These are phyloP conservation scores for Aspergillus puulaauensis DNA, from an alignment of 2,329 filamentous ascomycete genomes.

Conservation along the genomic window DNA sequence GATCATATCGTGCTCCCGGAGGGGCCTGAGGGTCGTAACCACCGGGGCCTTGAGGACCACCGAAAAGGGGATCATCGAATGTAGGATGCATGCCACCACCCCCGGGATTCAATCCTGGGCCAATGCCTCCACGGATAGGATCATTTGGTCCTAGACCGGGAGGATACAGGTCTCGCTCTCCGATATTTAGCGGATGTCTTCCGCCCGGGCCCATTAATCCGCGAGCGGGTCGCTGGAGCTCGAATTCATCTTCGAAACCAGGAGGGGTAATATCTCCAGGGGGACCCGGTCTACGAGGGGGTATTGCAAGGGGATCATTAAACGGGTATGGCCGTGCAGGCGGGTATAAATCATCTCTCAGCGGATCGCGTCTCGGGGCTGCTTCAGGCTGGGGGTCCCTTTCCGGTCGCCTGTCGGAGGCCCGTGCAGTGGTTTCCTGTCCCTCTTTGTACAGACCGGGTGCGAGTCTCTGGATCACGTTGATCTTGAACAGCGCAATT, in stretches of 20 bases:
- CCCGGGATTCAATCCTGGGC: slow-evolving; percentile 60
- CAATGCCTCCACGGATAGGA: slow-evolving; percentile 68
- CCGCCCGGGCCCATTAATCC: slow-evolving; percentile 44
- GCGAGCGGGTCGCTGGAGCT: slow-evolving; percentile 69
- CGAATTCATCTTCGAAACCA: slow-evolving; percentile 89
- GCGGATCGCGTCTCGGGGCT: slow-evolving; percentile 46
- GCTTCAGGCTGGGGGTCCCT: slow-evolving; percentile 42
- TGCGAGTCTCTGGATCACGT: slow-evolving; percentile 80
- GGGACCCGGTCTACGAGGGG: slow-evolving; percentile 64
- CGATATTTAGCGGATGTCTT: slow-evolving; percentile 66
- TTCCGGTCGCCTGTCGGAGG: slow-evolving; percentile 30
- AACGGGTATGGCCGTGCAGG: slow-evolving; percentile 69
- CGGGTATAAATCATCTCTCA: slow-evolving; percentile 54
- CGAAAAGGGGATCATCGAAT: slow-evolving; percentile 86
- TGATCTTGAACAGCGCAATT: slow-evolving; percentile 69
- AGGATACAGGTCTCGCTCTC: slow-evolving; percentile 84
- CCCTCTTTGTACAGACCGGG: slow-evolving; percentile 75
- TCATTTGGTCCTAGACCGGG: slow-evolving; percentile 82
- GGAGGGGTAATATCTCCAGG: slow-evolving; percentile 77
- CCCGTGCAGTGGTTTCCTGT: slow-evolving; percentile 61
- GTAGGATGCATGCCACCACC: slow-evolving; percentile 94
- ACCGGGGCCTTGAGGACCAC: slow-evolving; percentile 51
- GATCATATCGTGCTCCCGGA: slow-evolving; percentile 89
- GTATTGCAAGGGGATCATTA: slow-evolving; percentile 62
- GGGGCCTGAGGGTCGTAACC: slow-evolving; percentile 72